Conservation (phyloP, 2,329 filamentous ascomycete genomes). For the Gremmenia infestans region DNA sequence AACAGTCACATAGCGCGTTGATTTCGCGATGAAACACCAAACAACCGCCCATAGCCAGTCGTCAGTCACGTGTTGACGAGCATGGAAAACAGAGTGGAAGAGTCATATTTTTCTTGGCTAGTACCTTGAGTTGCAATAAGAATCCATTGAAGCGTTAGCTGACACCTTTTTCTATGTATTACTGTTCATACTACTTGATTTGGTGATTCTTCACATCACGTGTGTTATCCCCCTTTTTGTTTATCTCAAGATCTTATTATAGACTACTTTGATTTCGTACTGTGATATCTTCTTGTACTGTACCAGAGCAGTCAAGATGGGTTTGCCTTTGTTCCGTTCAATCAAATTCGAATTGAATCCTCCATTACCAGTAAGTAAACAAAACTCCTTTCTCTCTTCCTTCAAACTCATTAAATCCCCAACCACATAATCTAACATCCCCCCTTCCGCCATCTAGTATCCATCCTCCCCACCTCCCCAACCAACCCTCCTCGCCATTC, state of each 20-base stretch:
- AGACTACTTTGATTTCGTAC: background rate
- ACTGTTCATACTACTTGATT: background rate
- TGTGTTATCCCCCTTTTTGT: background rate
- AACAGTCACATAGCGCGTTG: background rate
- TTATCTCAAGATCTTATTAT: background rate
- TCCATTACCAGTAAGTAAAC: too few relatives aligned
- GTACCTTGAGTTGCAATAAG: background rate
- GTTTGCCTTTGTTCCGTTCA: too few relatives aligned
- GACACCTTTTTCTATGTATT: background rate
- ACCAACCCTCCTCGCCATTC: constrained; percentile 14
- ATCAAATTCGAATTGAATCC: too few relatives aligned
- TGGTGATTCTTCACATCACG: background rate
- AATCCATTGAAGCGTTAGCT: background rate
- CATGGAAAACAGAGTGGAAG: constrained; percentile 1
- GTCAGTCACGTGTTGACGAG: constrained; percentile 2
- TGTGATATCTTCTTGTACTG: background rate
- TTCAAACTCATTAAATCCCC: background rate
- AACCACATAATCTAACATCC: background rate
- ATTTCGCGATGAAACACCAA: constrained; percentile 5
- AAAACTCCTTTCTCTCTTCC: background rate
- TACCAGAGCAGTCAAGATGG: background rate
- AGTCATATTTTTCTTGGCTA: constrained; percentile 2
- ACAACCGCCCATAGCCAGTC: background rate
- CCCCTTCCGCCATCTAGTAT: background rate
- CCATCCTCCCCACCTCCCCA: background rate